These are phyloP conservation scores for Penicillium brevicompactum DNA, from an alignment of 2,329 filamentous ascomycete genomes.

Conservation along the genomic window DNA sequence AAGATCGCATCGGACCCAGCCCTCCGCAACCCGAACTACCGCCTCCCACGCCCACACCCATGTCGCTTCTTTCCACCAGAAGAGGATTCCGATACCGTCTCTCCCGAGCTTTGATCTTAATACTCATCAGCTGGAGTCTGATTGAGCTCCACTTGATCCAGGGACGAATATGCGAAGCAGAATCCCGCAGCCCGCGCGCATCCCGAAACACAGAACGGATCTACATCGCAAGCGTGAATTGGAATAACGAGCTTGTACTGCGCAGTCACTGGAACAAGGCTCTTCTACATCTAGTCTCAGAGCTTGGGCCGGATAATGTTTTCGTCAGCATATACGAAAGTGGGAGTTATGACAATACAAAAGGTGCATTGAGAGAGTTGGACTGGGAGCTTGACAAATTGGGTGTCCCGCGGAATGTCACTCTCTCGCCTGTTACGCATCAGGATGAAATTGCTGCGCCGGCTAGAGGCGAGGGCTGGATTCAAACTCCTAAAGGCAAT, in stretches of 20 bases:
- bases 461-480: constrained; percentile 61
- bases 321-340: constrained; percentile 70
- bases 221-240: constrained; percentile 71
- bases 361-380: constrained; percentile 60
- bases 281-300: constrained; percentile 58
- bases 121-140: constrained; percentile 23
- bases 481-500: constrained; percentile 57
- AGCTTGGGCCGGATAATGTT: constrained; percentile 65
- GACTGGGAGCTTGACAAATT: constrained; percentile 56
- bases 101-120: constrained; percentile 17
- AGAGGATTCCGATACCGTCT: constrained; percentile 17
- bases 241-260: constrained; percentile 65
- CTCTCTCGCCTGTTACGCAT: constrained; percentile 62
- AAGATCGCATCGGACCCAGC: not conserved
- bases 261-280: constrained; percentile 64
- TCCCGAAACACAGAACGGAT: constrained; percentile 42
- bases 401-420: constrained; percentile 58
- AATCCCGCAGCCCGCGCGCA: constrained; percentile 6
- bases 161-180: constrained; percentile 14
- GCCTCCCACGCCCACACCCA: constrained; percentile 10
- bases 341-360: constrained; percentile 70
- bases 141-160: constrained; percentile 23
- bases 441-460: constrained; percentile 54
- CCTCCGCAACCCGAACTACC: not conserved
- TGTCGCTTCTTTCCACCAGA: constrained; percentile 16